Percentiles rank a stretch among this genome's conserved stretches.
Evolutionary conservation across 306 rosid genomes (phyloP).

Genomic region (Vicia sativa): DNA sequence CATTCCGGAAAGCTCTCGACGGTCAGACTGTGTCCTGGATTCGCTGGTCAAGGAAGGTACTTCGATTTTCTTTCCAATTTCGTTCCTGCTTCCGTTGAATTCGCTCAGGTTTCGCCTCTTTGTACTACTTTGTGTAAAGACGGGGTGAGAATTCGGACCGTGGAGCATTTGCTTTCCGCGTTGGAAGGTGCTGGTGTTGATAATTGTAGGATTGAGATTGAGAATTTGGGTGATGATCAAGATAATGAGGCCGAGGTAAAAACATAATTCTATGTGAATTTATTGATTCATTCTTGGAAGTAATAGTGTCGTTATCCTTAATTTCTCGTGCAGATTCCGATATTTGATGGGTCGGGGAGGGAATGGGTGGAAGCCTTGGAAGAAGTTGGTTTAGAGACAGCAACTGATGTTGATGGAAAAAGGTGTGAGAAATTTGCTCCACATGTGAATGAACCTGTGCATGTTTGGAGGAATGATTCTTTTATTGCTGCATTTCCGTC

Average conservation of each 20-base stretch:
- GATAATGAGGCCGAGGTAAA: slow-evolving; percentile 63
- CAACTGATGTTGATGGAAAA: slow-evolving; percentile 56
- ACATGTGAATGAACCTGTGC: slow-evolving; percentile 64
- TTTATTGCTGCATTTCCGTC: slow-evolving; percentile 84
- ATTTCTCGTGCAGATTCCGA: slow-evolving; percentile 68
- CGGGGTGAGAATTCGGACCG: slow-evolving; percentile 68
- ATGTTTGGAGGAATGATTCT: slow-evolving; percentile 70
- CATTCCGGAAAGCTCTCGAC: slow-evolving; percentile 69
- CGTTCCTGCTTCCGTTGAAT: slow-evolving; percentile 68
- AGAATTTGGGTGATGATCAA: slow-evolving; percentile 48
- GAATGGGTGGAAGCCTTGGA: slow-evolving; percentile 79
- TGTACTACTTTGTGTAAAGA: slow-evolving; percentile 74
- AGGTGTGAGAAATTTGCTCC: slow-evolving; percentile 68
- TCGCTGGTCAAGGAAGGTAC: slow-evolving; percentile 74
- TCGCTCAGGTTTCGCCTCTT: slow-evolving; percentile 64
- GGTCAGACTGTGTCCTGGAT: slow-evolving; percentile 71
- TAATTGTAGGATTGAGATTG: slow-evolving; percentile 78
- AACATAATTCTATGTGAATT: slow-evolving; percentile 19
- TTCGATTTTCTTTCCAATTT: slow-evolving; percentile 56
- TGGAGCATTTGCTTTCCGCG: slow-evolving; percentile 94
- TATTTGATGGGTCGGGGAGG: slow-evolving; percentile 87
- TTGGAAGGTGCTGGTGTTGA: slow-evolving; percentile 87
- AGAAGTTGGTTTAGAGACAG: slow-evolving; percentile 67
- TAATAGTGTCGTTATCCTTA: slow-evolving; percentile 28
- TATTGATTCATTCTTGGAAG: background rate